These are phyloP conservation scores for Neurospora sp. DNA, from an alignment of 495 filamentous ascomycete species.

Conservation along the genomic window DNA sequence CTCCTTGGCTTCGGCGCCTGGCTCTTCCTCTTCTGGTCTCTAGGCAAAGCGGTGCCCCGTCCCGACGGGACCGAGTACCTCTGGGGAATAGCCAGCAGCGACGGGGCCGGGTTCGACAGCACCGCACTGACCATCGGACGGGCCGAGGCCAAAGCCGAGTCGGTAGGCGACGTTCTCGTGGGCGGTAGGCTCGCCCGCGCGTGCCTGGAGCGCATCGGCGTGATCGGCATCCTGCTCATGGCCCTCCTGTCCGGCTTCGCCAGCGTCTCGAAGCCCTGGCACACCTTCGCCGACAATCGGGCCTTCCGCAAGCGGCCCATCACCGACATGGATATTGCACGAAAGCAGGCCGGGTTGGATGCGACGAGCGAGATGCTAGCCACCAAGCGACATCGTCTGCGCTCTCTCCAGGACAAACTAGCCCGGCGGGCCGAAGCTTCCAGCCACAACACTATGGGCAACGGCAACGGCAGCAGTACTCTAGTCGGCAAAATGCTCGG, in stretches of 20 bases:
- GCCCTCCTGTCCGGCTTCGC: constrained; percentile 74
- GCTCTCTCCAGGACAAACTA: constrained; percentile 54
- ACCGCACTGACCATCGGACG: constrained; percentile 19
- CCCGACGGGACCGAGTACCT: constrained; percentile 1
- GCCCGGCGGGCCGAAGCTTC: constrained; percentile 25
- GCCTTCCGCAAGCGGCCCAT: constrained; percentile 36
- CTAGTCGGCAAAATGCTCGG: constrained; percentile 60
- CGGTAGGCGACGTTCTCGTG: constrained; percentile 1
- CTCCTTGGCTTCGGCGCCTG: constrained; percentile 46
- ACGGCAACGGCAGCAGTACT: constrained; percentile 39
- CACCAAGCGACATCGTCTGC: constrained; percentile 56
- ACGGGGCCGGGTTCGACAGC: constrained; percentile 10
- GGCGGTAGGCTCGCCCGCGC: constrained; percentile 52
- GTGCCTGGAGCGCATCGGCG: constrained; percentile 66
- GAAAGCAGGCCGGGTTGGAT: constrained; percentile 63
- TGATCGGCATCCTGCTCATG: constrained; percentile 76
- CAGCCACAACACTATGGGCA: constrained; percentile 8
- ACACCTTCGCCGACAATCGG: constrained; percentile 56
- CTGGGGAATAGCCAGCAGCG: not conserved
- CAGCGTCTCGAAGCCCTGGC: constrained; percentile 70
- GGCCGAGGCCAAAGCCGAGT: constrained; percentile 13
- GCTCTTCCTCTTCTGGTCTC: constrained; percentile 63
- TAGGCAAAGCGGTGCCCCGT: constrained; percentile 52
- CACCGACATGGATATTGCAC: constrained; percentile 57
- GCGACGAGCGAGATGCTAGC: constrained; percentile 66